Base-by-base conservation (phyloP, 2,329 filamentous ascomycete genomes). In the Herpomyces periplanetae region DNA sequence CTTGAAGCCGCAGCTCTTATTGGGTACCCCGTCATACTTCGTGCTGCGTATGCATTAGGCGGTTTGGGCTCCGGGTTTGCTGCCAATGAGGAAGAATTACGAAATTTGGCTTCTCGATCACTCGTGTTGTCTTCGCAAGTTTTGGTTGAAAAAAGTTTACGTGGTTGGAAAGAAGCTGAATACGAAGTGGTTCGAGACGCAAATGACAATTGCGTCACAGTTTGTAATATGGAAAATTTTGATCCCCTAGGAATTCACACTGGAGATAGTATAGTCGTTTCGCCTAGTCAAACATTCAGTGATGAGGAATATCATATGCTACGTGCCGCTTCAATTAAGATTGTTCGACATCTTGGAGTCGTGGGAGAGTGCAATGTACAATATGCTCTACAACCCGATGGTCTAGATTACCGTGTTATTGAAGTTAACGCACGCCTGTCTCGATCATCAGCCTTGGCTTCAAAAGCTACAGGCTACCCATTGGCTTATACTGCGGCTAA, bases 291-390 rank as follows among this genome's bases (percentile, higher is more conserved):
- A 45, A 96, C 80, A 10, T 49, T 96, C 33, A 85, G 66, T 34
- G 80, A 96, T 31, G 80, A 91, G 47, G 80, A 96, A 42, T 96
- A 91, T 40, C 73, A 96, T 48, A 91, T 96, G 80, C 66, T 96
- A 30, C 69, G 80, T 32, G 69, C 71, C 16, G 73, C 80, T 26
- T 69, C 80, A 17, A 88, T 91, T 48, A 91, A 91, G 51, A 88
- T 96, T 33, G 66, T 96, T 31, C 64, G 80, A 26, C 80, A 96
- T 41, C 51, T 96, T 27, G 75, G 75, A 29, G 80, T 96, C 19
- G 75, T 91, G 18, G 80, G 80, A 39, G 80, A 96, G 46, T 96
- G 80, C 43, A 96, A 96, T 39, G 73, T 88, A 13, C 75, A 91
- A 43, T 96, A 96, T 40, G 73, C 73, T 27, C 55, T 96, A 26